Evolutionary conservation across 768 basidiomycete species (phyloP).

Genomic region (Naganishia vishniacii): DNA sequence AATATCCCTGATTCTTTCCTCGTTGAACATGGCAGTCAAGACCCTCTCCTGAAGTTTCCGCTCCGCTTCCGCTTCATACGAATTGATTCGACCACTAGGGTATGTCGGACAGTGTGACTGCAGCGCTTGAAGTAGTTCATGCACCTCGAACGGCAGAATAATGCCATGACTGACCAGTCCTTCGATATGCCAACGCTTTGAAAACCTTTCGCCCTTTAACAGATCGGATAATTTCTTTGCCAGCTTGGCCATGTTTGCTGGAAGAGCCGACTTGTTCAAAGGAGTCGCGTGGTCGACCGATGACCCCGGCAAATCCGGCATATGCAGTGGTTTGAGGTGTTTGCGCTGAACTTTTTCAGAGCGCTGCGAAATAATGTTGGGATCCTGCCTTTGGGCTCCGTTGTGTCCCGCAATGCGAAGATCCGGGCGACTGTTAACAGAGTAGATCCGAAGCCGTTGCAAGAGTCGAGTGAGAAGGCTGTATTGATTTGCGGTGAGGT

Average conservation of each 20-base stretch:
- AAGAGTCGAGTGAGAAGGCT: constrained; percentile 14
- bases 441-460: constrained; percentile 12
- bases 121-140: constrained; percentile 27
- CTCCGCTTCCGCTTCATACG: neutral
- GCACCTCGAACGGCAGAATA: constrained; percentile 33
- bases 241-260: neutral
- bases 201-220: constrained; percentile 31
- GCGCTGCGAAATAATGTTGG: constrained; percentile 12
- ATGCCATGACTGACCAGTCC: constrained; percentile 43
- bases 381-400: constrained; percentile 6
- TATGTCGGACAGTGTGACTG: neutral
- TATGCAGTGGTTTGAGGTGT: neutral
- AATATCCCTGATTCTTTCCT: constrained; percentile 23
- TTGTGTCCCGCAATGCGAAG: neutral
- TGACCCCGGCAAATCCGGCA: neutral
- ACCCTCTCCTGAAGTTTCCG: constrained; percentile 8
- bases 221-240: neutral
- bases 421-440: constrained; percentile 1
- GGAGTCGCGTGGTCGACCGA: no score
- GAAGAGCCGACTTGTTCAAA: neutral
- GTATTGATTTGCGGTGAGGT: constrained; percentile 14
- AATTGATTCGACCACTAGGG: neutral
- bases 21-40: constrained; percentile 21
- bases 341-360: constrained; percentile 2
- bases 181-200: constrained; percentile 38